phyloP scores from a whole-genome alignment of 129 eudicot species.

The Flaveria robusta region DNA sequence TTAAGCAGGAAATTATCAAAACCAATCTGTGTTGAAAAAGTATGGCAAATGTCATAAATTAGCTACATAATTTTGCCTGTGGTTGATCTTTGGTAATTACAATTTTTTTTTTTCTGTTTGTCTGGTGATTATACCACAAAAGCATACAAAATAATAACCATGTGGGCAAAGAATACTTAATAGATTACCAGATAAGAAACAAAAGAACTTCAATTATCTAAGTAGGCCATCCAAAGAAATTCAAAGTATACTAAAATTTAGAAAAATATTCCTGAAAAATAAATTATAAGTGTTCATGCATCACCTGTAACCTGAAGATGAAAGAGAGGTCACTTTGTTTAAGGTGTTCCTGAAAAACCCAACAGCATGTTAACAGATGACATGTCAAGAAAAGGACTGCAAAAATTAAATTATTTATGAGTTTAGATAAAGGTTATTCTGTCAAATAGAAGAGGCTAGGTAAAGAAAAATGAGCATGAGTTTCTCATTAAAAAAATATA shows the following conservation, averaged over 20 bases:
- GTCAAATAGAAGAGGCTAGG: background rate
- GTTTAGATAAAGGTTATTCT: background rate
- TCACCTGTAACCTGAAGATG: conserved; percentile 94
- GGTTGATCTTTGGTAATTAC: background rate
- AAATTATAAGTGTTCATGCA: conserved; percentile 8
- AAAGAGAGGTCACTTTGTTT: conserved; percentile 88
- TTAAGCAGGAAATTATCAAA: conserved; percentile 2
- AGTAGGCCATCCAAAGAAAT: background rate
- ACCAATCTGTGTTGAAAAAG: background rate
- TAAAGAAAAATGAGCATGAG: conserved; percentile 13
- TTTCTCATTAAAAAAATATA: background rate
- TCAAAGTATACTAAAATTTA: conserved; percentile 2
- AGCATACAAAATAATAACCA: background rate
- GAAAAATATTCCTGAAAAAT: conserved; percentile 1
- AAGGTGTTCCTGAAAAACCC: conserved; percentile 77
- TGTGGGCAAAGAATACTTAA: background rate
- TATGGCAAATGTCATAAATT: background rate
- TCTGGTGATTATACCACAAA: background rate
- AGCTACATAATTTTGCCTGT: background rate
- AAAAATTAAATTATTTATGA: background rate
- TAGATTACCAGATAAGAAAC: background rate
- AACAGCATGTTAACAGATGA: conserved; percentile 30
- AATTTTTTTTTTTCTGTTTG: background rate
- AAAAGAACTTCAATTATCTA: background rate
- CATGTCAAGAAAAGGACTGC: conserved; percentile 1